phyloP scores from a whole-genome alignment of 2,329 filamentous ascomycete genomes.

The Zopfia rhizophila region DNA sequence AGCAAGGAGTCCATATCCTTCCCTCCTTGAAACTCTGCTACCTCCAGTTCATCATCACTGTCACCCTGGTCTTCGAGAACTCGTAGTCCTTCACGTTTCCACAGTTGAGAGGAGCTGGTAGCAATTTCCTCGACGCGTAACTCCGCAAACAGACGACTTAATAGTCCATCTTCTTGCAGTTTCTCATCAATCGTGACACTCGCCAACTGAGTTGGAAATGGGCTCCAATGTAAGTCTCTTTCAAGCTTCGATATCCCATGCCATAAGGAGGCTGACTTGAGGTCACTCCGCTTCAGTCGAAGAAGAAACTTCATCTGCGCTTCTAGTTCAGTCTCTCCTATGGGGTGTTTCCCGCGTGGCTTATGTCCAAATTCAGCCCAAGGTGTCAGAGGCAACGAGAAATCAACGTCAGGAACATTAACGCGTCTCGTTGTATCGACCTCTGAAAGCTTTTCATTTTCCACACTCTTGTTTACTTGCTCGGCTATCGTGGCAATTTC shows the following conservation, averaged over 20 bases:
- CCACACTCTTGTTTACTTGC: slow-evolving; percentile 45
- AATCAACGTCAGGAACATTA: slow-evolving; percentile 60
- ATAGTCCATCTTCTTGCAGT: slow-evolving; percentile 53
- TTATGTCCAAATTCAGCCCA: slow-evolving; percentile 55
- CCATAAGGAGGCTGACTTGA: slow-evolving; percentile 52
- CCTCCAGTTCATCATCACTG: slow-evolving; percentile 48
- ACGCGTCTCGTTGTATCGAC: slow-evolving; percentile 61
- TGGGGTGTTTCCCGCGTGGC: slow-evolving; percentile 11
- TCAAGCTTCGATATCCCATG: slow-evolving; percentile 52
- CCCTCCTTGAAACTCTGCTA: slow-evolving; percentile 26
- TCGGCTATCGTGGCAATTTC: slow-evolving; percentile 50
- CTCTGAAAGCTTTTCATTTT: slow-evolving; percentile 59
- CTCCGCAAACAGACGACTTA: slow-evolving; percentile 49
- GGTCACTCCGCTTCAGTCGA: slow-evolving; percentile 46
- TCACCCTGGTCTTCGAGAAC: slow-evolving; percentile 55
- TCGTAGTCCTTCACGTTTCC: slow-evolving; percentile 61
- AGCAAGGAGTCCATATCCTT: slow-evolving; percentile 51
- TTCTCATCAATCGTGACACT: slow-evolving; percentile 50
- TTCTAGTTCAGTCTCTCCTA: slow-evolving; percentile 36
- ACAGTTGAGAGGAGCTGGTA: slow-evolving; percentile 55
- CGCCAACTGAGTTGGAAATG: slow-evolving; percentile 57
- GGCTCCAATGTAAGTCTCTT: slow-evolving; percentile 57
- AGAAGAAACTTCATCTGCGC: slow-evolving; percentile 44
- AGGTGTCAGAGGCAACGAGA: slow-evolving; percentile 54
- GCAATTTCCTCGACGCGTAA: slow-evolving; percentile 46